These are phyloP conservation scores for Geotrichum phurueaensis DNA, from an alignment of 1,139 yeast species.

Conservation along the genomic window DNA sequence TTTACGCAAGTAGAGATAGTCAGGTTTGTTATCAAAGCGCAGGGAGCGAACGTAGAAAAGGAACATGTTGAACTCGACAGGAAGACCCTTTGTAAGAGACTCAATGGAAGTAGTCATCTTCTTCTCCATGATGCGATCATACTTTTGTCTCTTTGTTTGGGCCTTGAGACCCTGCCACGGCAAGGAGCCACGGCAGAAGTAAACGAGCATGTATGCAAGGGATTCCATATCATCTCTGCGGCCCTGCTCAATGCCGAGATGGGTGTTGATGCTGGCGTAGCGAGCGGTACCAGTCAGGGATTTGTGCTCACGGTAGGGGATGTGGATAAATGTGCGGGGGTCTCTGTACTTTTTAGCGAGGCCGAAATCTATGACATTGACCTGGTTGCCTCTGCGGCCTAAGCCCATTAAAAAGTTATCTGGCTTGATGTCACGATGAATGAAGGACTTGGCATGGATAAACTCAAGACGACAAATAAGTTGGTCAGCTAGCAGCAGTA, in stretches of 20 bases:
- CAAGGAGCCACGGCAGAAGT: constrained; percentile 88
- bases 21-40: constrained; percentile 95
- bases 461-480: constrained; percentile 90
- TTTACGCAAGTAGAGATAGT: constrained; percentile 82
- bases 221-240: constrained; percentile 96
- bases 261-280: constrained; percentile 92
- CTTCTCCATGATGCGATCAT: constrained; percentile 94
- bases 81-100: constrained; percentile 83
- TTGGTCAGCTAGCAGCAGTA: constrained; percentile 87
- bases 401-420: constrained; percentile 96
- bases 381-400: constrained; percentile 91
- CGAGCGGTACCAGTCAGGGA: constrained; percentile 97
- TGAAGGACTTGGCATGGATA: constrained; percentile 91
- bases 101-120: constrained; percentile 91
- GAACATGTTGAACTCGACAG: constrained; percentile 82
- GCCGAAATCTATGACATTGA: constrained; percentile 94
- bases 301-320: constrained; percentile 93
- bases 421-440: constrained; percentile 85
- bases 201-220: constrained; percentile 89
- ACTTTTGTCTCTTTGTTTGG: constrained; percentile 93
- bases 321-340: constrained; percentile 91
- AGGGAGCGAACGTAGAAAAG: constrained; percentile 84
- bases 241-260: constrained; percentile 92
- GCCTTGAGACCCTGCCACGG: constrained; percentile 99
- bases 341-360: constrained; percentile 93